phyloP scores from a whole-genome alignment of 257 asterid species.

The Ajuga chamaepitys region DNA sequence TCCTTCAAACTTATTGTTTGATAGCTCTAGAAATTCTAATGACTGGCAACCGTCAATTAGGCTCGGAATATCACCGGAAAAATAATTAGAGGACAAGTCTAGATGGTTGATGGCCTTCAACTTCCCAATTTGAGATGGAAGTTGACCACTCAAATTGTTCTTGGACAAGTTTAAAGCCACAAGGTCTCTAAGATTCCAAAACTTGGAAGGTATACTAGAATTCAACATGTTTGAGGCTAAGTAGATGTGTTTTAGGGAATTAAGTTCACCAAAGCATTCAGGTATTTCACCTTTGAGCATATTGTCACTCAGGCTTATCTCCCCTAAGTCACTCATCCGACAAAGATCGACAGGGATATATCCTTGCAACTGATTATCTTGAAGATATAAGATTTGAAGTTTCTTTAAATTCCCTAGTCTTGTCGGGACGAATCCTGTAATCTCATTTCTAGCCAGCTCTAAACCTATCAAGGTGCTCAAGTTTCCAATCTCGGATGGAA shows the following conservation, averaged over 20 bases:
- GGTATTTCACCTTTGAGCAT: constrained; percentile 19
- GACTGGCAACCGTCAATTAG: constrained; percentile 5
- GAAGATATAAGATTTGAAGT: neutral
- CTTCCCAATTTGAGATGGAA: constrained; percentile 9
- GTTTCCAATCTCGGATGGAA: constrained; percentile 7
- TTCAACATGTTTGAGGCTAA: constrained; percentile 15
- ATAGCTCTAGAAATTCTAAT: neutral
- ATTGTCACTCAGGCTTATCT: constrained; percentile 9
- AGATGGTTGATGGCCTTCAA: neutral
- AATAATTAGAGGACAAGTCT: constrained; percentile 21
- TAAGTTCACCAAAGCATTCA: constrained; percentile 17
- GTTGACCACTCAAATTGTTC: constrained; percentile 14
- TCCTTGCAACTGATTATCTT: constrained; percentile 11
- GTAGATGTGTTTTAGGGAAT: constrained; percentile 4
- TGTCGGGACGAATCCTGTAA: constrained; percentile 6
- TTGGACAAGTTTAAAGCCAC: constrained; percentile 14
- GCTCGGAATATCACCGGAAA: constrained; percentile 23
- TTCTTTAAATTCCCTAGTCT: neutral
- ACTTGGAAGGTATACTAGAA: constrained; percentile 17
- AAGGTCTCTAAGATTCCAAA: constrained; percentile 20
- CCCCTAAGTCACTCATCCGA: constrained; percentile 1
- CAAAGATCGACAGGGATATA: constrained; percentile 12
- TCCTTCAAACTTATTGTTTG: constrained; percentile 1
- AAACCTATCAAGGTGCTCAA: neutral
- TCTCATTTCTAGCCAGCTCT: neutral